These are phyloP conservation scores for Gentiana straminea DNA, from an alignment of 257 asterid species.

Conservation along the genomic window DNA sequence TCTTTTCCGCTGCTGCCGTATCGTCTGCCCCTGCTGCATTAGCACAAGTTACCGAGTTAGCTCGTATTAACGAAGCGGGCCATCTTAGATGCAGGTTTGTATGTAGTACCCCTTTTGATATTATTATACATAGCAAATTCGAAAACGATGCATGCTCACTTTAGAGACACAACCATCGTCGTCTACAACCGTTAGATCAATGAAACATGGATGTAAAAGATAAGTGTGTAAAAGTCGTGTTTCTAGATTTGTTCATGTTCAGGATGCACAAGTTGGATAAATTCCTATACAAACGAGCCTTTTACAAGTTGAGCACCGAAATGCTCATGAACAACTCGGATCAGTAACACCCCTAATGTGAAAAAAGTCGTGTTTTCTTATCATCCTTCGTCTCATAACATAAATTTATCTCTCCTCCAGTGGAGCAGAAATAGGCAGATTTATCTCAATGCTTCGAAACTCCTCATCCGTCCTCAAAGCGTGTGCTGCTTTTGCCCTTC, in stretches of 20 bases:
- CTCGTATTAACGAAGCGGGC: constrained; percentile 77
- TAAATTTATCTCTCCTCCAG: constrained; percentile 23
- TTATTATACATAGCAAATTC: too few relatives aligned
- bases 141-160: too few relatives aligned
- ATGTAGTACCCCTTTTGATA: background rate
- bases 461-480: constrained; percentile 70
- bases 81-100: constrained; percentile 87
- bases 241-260: background rate
- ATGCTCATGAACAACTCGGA: too few relatives aligned
- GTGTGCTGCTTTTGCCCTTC: constrained; percentile 89
- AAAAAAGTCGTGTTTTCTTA: constrained; percentile 1
- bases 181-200: too few relatives aligned
- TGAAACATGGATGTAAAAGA: too few relatives aligned
- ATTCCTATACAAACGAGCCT: too few relatives aligned
- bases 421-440: constrained; percentile 75
- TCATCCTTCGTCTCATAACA: background rate
- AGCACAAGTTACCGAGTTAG: constrained; percentile 58
- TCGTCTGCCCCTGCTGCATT: constrained; percentile 61
- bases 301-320: too few relatives aligned
- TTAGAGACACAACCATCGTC: too few relatives aligned
- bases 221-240: too few relatives aligned
- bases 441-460: constrained; percentile 70
- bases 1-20: constrained; percentile 64
- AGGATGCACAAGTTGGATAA: too few relatives aligned
- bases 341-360: too few relatives aligned